Percentiles rank a stretch among this genome's conserved stretches.
phyloP scores from a whole-genome alignment of 2,329 filamentous ascomycete species.

The Hymenoscyphus repandus region DNA sequence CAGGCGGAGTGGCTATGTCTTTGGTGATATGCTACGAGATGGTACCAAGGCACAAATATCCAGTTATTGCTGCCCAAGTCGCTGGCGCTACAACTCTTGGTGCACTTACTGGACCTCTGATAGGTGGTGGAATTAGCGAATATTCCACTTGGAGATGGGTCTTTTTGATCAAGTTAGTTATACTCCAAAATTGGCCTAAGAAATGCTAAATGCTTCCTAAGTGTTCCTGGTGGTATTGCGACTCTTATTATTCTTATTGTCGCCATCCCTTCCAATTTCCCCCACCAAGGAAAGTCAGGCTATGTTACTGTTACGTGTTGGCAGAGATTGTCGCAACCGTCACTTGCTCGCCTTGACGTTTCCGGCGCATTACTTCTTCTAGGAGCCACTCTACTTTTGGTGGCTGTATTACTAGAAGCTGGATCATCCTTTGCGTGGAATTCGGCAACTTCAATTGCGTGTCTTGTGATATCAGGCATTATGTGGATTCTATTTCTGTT shows the following conservation, averaged over 20 bases:
- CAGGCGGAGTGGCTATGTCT: not conserved
- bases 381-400: not conserved
- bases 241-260: not conserved
- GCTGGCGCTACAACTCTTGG: not conserved
- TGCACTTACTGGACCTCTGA: not conserved
- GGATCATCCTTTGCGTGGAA: not conserved
- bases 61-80: too few relatives aligned
- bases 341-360: not conserved
- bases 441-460: not conserved
- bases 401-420: not conserved
- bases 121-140: not conserved
- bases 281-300: not conserved
- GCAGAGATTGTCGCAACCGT: not conserved
- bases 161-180: not conserved
- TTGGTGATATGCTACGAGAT: not conserved
- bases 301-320: too few relatives aligned
- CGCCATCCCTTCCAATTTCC: not conserved
- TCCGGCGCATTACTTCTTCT: not conserved
- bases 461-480: not conserved
- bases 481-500: not conserved
- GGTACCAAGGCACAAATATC: not conserved
- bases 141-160: constrained; percentile 3
- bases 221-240: not conserved
- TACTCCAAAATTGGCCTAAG: too few relatives aligned
- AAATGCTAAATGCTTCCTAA: not conserved